Evolutionary conservation across 225 moss, liverwort and hornwort species (phyloP).

Genomic region (Takakia lepidozioides): DNA sequence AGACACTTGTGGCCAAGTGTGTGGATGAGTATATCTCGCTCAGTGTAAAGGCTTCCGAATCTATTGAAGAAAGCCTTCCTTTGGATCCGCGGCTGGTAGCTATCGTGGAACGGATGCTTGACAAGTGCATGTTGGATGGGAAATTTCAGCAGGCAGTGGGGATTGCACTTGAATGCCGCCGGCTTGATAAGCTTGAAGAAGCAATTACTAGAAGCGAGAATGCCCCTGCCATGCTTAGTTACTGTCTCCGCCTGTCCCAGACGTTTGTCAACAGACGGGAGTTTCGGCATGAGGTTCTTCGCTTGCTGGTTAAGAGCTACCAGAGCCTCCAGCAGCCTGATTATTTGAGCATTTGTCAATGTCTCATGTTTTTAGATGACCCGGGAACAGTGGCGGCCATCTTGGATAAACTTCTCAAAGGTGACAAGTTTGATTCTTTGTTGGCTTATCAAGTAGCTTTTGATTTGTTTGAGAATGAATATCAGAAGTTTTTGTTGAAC

Average conservation of each 20-base stretch:
- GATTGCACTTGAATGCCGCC: conserved; percentile 87
- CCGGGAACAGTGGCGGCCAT: conserved; percentile 59
- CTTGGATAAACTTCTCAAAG: conserved; percentile 54
- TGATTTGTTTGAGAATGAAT: conserved; percentile 89
- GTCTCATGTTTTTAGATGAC: conserved; percentile 86
- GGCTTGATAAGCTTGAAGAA: conserved; percentile 88
- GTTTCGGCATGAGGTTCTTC: conserved; percentile 73
- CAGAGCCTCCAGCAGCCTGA: conserved; percentile 61
- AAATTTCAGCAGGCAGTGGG: conserved; percentile 89
- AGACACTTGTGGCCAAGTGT: conserved; percentile 89
- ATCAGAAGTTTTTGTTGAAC: conserved; percentile 50
- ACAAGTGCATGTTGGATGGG: conserved; percentile 77
- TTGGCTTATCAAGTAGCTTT: conserved; percentile 95
- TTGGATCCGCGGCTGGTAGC: conserved; percentile 62
- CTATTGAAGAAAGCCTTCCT: conserved; percentile 37
- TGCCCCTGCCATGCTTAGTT: conserved; percentile 42
- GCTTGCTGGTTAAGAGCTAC: conserved; percentile 64
- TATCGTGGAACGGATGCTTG: conserved; percentile 82
- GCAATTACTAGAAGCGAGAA: conserved; percentile 65
- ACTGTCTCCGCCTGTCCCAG: conserved; percentile 81
- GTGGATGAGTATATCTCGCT: conserved; percentile 87
- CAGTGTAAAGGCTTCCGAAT: conserved; percentile 50
- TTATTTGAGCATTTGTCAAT: conserved; percentile 88
- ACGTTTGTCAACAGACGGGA: conserved; percentile 80
- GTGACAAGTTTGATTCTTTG: conserved; percentile 31